Conservation (phyloP, 768 basidiomycete genomes). For the Dendrothele bispora region DNA sequence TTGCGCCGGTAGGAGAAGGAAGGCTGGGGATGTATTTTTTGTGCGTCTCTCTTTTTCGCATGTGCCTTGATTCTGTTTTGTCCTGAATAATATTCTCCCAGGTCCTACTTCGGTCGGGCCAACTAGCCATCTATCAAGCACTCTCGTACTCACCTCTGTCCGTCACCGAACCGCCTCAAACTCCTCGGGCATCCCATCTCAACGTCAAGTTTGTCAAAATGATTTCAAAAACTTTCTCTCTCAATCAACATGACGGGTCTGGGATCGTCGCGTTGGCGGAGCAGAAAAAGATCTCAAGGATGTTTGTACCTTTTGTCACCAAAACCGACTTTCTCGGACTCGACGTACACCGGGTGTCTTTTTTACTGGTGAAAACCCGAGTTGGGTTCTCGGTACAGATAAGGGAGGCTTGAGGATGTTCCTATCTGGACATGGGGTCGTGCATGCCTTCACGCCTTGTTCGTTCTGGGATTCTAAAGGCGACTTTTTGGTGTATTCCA, state of each 20-base stretch:
- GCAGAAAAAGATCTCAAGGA: slow-evolving; percentile 62
- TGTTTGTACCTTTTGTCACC: slow-evolving; percentile 68
- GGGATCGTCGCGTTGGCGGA: slow-evolving; percentile 62
- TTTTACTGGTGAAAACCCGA: slow-evolving; percentile 87
- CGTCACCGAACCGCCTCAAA: slow-evolving; percentile 36
- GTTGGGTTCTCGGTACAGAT: slow-evolving; percentile 83
- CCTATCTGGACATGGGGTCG: slow-evolving; percentile 74
- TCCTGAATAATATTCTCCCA: slow-evolving; percentile 26
- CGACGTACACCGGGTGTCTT: slow-evolving; percentile 70
- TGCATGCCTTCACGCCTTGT: slow-evolving; percentile 83
- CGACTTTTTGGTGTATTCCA: slow-evolving; percentile 86
- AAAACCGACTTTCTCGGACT: slow-evolving; percentile 47
- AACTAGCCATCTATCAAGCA: slow-evolving; percentile 80
- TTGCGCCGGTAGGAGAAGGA: slow-evolving; percentile 73
- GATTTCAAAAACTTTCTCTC: slow-evolving; percentile 66
- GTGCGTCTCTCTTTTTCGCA: no score
- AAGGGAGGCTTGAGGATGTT: slow-evolving; percentile 65
- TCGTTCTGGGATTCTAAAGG: slow-evolving; percentile 80
- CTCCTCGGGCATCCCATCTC: slow-evolving; percentile 45
- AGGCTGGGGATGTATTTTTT: slow-evolving; percentile 72
- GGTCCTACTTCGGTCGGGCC: slow-evolving; percentile 81
- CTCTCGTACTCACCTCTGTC: slow-evolving; percentile 42
- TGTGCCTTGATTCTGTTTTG: no score
- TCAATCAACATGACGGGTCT: slow-evolving; percentile 52
- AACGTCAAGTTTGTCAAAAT: slow-evolving; percentile 64